These are phyloP conservation scores for Voacanga thouarsii DNA, from an alignment of 257 asterid genomes.

Conservation along the genomic window DNA sequence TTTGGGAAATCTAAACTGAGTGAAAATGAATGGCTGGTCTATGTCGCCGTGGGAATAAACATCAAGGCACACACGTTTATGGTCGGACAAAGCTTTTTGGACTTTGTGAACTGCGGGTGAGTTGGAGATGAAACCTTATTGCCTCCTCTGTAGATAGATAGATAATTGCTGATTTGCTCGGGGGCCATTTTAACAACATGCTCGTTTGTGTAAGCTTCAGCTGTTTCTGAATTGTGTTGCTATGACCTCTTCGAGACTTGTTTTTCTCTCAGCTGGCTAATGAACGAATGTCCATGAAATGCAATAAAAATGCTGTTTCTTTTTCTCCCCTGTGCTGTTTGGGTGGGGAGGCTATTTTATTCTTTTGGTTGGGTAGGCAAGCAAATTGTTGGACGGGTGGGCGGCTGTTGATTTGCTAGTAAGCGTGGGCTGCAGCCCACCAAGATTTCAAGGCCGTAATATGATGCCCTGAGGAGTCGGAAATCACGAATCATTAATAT, in stretches of 20 bases:
- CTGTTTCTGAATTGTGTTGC: not conserved
- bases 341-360: no score
- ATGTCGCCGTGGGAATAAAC: not conserved
- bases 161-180: not conserved
- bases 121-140: no score
- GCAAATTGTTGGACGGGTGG: no score
- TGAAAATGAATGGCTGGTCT: conserved; percentile 9
- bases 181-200: not conserved
- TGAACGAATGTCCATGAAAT: not conserved
- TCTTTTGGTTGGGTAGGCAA: no score
- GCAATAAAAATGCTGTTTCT: not conserved
- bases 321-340: no score
- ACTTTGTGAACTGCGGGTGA: not conserved
- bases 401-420: no score
- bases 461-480: no score
- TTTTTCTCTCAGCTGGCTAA: not conserved
- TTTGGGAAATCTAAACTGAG: conserved; percentile 66
- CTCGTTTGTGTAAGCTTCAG: not conserved
- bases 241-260: not conserved
- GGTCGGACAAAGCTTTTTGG: not conserved
- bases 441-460: no score
- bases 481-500: no score
- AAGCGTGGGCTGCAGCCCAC: no score
- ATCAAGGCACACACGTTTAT: not conserved
- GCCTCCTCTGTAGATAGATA: not conserved